These are phyloP conservation scores for Gossypium davidsonii DNA, from an alignment of 441 rosid species.

Conservation along the genomic window DNA sequence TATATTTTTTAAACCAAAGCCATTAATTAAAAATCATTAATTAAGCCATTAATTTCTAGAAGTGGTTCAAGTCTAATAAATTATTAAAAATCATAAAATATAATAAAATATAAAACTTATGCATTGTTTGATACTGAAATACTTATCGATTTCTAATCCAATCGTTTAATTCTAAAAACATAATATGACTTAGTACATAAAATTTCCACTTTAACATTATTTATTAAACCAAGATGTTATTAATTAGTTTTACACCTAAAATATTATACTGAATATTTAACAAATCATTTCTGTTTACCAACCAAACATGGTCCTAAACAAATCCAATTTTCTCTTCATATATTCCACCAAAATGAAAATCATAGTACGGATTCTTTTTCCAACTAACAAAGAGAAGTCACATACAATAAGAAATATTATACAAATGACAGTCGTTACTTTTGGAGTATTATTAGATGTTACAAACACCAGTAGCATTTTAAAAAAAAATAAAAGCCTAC, in stretches of 20 bases:
- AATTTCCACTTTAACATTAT: not conserved
- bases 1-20: too few species aligned
- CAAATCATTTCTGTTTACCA: not conserved
- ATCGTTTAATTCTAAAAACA: too few species aligned
- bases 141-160: too few species aligned
- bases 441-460: not conserved
- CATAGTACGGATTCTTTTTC: too few species aligned
- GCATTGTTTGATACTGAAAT: too few species aligned
- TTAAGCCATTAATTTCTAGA: too few species aligned
- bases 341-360: not conserved
- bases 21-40: too few species aligned
- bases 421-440: not conserved
- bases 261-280: not conserved
- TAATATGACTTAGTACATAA: too few species aligned
- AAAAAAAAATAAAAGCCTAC: not conserved
- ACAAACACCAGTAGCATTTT: not conserved
- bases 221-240: not conserved
- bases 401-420: not conserved
- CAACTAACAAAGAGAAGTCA: not conserved
- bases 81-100: too few species aligned
- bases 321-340: not conserved
- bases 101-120: too few species aligned
- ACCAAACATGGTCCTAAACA: not conserved
- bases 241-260: not conserved
- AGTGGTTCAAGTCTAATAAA: too few species aligned